Evolutionary conservation across 768 basidiomycete species (phyloP).

Genomic region (Suillus alpinus): DNA sequence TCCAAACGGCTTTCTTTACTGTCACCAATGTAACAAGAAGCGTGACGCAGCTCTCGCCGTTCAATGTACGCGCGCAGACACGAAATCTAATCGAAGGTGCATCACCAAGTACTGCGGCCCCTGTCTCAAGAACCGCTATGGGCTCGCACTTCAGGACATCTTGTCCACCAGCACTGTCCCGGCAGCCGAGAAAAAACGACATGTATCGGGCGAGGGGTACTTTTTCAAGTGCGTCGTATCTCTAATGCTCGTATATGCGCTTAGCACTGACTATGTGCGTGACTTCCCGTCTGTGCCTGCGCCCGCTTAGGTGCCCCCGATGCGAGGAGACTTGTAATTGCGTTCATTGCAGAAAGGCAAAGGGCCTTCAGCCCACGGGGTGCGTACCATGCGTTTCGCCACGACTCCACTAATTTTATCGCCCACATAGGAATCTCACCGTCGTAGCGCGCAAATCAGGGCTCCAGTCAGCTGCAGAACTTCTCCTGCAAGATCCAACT

Average conservation of each 20-base stretch:
- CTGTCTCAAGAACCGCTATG: constrained; percentile 71
- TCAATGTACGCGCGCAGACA: constrained; percentile 35
- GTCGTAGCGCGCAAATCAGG: constrained; percentile 37
- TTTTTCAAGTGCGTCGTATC: constrained; percentile 47
- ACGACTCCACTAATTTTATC: constrained; percentile 10
- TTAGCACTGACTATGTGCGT: constrained; percentile 12
- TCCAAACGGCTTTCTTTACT: constrained; percentile 48
- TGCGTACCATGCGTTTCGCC: constrained; percentile 26
- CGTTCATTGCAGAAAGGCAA: constrained; percentile 57
- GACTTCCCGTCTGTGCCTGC: neutral
- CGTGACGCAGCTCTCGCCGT: constrained; percentile 42
- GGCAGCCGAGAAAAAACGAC: constrained; percentile 17
- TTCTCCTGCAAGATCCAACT: constrained; percentile 32
- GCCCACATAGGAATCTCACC: constrained; percentile 34
- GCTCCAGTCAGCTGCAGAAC: constrained; percentile 36
- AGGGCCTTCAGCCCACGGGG: constrained; percentile 62
- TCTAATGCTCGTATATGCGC: constrained; percentile 4
- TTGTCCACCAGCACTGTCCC: constrained; percentile 35
- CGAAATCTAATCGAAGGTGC: constrained; percentile 43
- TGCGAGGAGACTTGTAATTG: constrained; percentile 72
- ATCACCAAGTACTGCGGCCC: constrained; percentile 57
- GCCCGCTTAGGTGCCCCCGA: constrained; percentile 56
- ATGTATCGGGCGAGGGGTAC: constrained; percentile 35
- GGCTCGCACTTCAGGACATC: constrained; percentile 39
- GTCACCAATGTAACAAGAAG: constrained; percentile 72